A percentile compares a stretch with the other conserved stretches of the same genome.
Conservation (phyloP, 2,329 filamentous ascomycete genomes). For the Aspergillus sp. region DNA sequence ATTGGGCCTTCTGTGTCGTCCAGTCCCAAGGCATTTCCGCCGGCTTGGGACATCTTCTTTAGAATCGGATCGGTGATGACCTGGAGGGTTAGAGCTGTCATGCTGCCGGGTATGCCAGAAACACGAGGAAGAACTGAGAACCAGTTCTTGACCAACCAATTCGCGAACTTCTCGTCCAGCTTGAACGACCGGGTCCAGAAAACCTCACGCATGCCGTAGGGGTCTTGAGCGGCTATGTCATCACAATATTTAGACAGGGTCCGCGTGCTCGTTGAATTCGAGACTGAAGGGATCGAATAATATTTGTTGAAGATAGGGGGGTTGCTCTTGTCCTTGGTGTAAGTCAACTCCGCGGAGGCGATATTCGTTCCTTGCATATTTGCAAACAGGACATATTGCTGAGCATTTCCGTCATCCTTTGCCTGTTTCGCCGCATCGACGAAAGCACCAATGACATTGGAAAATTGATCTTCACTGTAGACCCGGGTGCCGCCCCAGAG, state of each 20-base stretch:
- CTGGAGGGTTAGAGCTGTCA: slow-evolving; percentile 29
- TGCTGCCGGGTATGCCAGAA: background rate
- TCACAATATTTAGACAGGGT: slow-evolving; percentile 33
- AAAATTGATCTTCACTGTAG: slow-evolving; percentile 30
- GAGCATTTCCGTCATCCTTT: slow-evolving; percentile 33
- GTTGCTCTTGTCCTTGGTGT: slow-evolving; percentile 37
- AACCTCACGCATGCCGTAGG: slow-evolving; percentile 31
- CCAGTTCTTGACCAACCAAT: slow-evolving; percentile 14
- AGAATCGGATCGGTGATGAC: slow-evolving; percentile 31
- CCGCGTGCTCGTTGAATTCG: slow-evolving; percentile 30
- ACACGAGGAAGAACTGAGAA: slow-evolving; percentile 1
- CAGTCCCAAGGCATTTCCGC: slow-evolving; percentile 12
- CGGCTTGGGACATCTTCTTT: slow-evolving; percentile 27
- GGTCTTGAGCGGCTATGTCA: slow-evolving; percentile 35
- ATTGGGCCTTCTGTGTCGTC: background rate
- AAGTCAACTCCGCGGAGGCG: slow-evolving; percentile 36
- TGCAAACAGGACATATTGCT: slow-evolving; percentile 34
- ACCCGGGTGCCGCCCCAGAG: slow-evolving; percentile 41
- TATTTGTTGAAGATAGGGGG: slow-evolving; percentile 41
- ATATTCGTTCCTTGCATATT: slow-evolving; percentile 26
- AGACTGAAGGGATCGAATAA: slow-evolving; percentile 29
- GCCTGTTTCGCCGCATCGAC: slow-evolving; percentile 24
- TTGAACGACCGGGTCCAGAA: slow-evolving; percentile 36
- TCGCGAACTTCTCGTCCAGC: slow-evolving; percentile 28
- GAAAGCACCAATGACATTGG: slow-evolving; percentile 32